Evolutionary conservation across 768 basidiomycete genomes (phyloP).

Genomic region (Mycena belliarum): DNA sequence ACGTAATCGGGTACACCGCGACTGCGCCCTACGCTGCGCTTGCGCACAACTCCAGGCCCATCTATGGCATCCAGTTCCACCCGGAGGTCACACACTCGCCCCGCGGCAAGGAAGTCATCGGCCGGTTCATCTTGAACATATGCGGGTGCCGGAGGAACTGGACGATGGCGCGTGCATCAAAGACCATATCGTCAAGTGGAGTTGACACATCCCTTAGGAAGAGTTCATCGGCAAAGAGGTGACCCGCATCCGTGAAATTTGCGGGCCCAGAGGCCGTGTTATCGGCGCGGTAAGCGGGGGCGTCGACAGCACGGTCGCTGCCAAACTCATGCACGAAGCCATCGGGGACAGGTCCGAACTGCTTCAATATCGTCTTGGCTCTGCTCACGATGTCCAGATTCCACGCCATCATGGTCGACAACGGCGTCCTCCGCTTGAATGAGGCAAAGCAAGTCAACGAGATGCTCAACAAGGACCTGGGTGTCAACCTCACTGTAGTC

Average conservation of each 20-base stretch:
- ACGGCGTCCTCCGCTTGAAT: constrained; percentile 91
- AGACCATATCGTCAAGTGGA: constrained; percentile 9
- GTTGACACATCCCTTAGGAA: constrained; percentile 53
- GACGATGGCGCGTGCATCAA: constrained; percentile 76
- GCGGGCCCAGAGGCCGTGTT: constrained; percentile 91
- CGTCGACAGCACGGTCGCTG: constrained; percentile 97
- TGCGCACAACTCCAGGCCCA: constrained; percentile 83
- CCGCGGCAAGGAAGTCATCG: constrained; percentile 86
- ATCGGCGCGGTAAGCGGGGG: constrained; percentile 98
- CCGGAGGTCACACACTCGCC: constrained; percentile 96
- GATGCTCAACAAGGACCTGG: constrained; percentile 91
- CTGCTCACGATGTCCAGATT: constrained; percentile 57
- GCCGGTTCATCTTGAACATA: constrained; percentile 79
- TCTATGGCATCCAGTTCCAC: constrained; percentile 98
- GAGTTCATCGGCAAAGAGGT: constrained; percentile 99
- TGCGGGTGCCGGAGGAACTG: constrained; percentile 82
- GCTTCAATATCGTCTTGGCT: background rate
- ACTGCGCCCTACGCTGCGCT: constrained; percentile 93
- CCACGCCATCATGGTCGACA: constrained; percentile 99
- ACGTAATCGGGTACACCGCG: constrained; percentile 82
- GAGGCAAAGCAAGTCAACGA: constrained; percentile 89
- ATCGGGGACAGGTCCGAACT: constrained; percentile 87
- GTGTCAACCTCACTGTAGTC: constrained; percentile 93
- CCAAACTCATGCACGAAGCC: constrained; percentile 99
- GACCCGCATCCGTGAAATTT: constrained; percentile 88